Evolutionary conservation across 2,329 filamentous ascomycete genomes (phyloP), one percentile per base, ranked within the genome.

Genomic region (Fusarium penzigii): DNA sequence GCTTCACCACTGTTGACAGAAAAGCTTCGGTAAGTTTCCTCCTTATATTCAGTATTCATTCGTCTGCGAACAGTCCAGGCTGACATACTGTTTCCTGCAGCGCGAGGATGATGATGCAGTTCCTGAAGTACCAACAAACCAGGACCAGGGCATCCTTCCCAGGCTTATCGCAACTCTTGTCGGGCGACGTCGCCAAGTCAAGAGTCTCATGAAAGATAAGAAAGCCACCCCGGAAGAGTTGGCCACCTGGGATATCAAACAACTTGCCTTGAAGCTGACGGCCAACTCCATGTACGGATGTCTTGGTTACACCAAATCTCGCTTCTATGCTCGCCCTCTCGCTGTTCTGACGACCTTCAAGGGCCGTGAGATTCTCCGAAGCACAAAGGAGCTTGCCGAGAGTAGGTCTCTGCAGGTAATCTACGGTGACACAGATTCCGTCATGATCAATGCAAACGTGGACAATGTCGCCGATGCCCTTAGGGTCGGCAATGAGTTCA

Each of bases 251-350:
- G 94, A 99, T 62, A 97, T 97, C 68, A 97, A 96, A 75, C 94
- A 99, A 73, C 80, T 96, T 70, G 95, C 94, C 29, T 76, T 99
- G 66, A 99, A 99, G 75, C 84, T 99, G 47, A 99, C 95, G 41
- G 94, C 94, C 67, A 99, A 99, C 76, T 97, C 93, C 61, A 99
- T 99, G 95, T 99, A 99, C 72, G 94, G 94, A 63, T 99, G 94
- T 81, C 78, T 99, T 71, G 94, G 94, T 63, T 99, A 97, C 70
- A 93, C 90, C 12, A 96, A 92, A 69, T 97, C 94, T 51, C 90
- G 94, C 46, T 99, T 99, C 77, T 99, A 99, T 67, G 94, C 94
- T 53, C 86, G 94, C 51, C 94, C 94, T 11, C 80, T 99, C 44
- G 94, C 94, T 52, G 91, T 97, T 74, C 87, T 99, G 70, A 97